These are phyloP conservation scores for Fusarium annulatum DNA, from an alignment of 2,329 filamentous ascomycete species.

Conservation along the genomic window DNA sequence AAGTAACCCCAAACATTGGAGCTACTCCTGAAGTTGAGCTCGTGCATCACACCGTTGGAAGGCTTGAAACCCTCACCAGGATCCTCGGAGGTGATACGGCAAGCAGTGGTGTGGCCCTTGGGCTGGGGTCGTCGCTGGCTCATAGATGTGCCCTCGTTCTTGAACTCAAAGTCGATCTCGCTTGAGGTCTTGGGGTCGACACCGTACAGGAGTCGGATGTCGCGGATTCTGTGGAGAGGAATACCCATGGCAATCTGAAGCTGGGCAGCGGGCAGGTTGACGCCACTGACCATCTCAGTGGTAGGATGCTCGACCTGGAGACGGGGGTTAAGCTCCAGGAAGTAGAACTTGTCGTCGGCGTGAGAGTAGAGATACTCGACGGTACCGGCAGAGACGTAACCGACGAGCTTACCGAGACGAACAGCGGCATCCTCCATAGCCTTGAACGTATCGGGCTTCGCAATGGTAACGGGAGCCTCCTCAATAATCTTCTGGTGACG, in stretches of 20 bases:
- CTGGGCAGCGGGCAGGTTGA: slow-evolving; percentile 96
- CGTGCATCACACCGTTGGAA: slow-evolving; percentile 98
- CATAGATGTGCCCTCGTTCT: slow-evolving; percentile 82
- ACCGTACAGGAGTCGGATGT: slow-evolving; percentile 96
- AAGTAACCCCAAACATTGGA: slow-evolving; percentile 99
- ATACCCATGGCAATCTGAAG: slow-evolving; percentile 99
- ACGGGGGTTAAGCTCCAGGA: slow-evolving; percentile 97
- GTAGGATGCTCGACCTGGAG: slow-evolving; percentile 99
- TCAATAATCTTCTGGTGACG: slow-evolving; percentile 99
- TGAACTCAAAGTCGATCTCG: slow-evolving; percentile 97
- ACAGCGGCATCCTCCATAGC: slow-evolving; percentile 98
- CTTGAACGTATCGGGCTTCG: slow-evolving; percentile 87
- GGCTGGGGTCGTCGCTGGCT: slow-evolving; percentile 90
- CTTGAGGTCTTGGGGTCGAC: slow-evolving; percentile 88
- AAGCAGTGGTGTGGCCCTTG: slow-evolving; percentile 97
- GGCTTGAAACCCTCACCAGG: slow-evolving; percentile 99
- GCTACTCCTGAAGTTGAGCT: slow-evolving; percentile 97
- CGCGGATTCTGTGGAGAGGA: slow-evolving; percentile 91
- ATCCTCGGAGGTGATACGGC: slow-evolving; percentile 98
- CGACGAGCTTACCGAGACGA: slow-evolving; percentile 90
- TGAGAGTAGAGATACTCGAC: slow-evolving; percentile 99
- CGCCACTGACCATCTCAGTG: slow-evolving; percentile 98
- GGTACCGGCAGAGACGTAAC: slow-evolving; percentile 98
- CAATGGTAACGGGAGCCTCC: slow-evolving; percentile 97
- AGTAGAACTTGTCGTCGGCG: slow-evolving; percentile 98